Conservation (phyloP, 2,329 filamentous ascomycete species). For the Penicillium janthinellum region DNA sequence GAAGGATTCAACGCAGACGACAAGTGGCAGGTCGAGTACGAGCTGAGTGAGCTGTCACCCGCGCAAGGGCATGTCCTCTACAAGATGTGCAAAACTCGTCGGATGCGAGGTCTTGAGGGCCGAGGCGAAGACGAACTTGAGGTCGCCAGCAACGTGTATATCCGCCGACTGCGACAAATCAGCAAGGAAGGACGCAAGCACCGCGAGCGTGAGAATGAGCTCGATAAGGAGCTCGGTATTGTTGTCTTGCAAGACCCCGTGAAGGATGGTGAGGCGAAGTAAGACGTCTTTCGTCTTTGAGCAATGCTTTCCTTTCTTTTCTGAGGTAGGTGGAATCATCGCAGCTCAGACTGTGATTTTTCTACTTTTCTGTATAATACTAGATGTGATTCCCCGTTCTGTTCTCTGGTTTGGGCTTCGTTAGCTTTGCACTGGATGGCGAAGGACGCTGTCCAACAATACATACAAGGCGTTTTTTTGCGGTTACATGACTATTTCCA, state of each 20-base stretch:
- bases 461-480: background rate
- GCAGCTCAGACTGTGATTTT: background rate
- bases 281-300: background rate
- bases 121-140: slow-evolving; percentile 45
- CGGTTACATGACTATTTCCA: background rate
- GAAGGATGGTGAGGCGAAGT: slow-evolving; percentile 1
- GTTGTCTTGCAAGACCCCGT: slow-evolving; percentile 30
- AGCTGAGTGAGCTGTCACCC: slow-evolving; percentile 63
- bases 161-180: slow-evolving; percentile 40
- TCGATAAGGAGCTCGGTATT: slow-evolving; percentile 50
- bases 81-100: slow-evolving; percentile 56
- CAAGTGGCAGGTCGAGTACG: slow-evolving; percentile 77
- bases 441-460: background rate
- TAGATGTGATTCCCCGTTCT: slow-evolving; percentile 11
- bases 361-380: slow-evolving; percentile 2
- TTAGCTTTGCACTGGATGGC: slow-evolving; percentile 1
- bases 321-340: background rate
- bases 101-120: slow-evolving; percentile 49
- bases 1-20: slow-evolving; percentile 46
- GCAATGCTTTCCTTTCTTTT: background rate
- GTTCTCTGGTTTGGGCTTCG: background rate
- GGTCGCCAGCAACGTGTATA: slow-evolving; percentile 50
- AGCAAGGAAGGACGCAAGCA: slow-evolving; percentile 61
- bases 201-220: slow-evolving; percentile 57
- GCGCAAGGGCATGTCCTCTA: slow-evolving; percentile 57